These are phyloP conservation scores for Suillus lakei DNA, from an alignment of 768 basidiomycete genomes.

Conservation along the genomic window DNA sequence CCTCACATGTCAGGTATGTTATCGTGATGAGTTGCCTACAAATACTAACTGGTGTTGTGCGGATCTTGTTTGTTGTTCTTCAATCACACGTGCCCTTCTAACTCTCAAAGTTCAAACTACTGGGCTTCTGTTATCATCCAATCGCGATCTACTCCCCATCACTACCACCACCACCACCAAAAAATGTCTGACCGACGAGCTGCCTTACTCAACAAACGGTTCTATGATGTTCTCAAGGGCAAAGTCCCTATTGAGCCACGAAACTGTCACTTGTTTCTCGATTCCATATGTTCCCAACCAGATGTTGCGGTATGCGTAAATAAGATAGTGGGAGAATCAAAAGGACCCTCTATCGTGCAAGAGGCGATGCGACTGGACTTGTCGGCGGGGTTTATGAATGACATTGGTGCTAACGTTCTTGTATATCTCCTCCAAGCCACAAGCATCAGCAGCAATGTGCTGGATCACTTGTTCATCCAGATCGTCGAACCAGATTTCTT, in stretches of 20 bases:
- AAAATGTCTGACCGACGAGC: constrained; percentile 2
- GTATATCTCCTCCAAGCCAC: constrained; percentile 41
- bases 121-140: not conserved
- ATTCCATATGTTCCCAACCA: constrained; percentile 44
- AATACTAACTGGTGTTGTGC: constrained; percentile 2
- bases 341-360: constrained; percentile 42
- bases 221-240: constrained; percentile 33
- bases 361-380: constrained; percentile 41
- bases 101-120: not conserved
- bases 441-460: constrained; percentile 42
- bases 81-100: not conserved
- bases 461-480: constrained; percentile 38
- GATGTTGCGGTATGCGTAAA: constrained; percentile 39
- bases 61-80: constrained; percentile 1
- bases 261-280: constrained; percentile 41
- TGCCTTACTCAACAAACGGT: constrained; percentile 29
- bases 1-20: not conserved
- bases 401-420: constrained; percentile 37
- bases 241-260: constrained; percentile 18
- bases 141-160: not conserved
- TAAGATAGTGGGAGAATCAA: constrained; percentile 36
- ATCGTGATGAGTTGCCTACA: not conserved
- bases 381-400: constrained; percentile 43
- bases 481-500: constrained; percentile 54
- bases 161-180: not conserved